Base-by-base conservation (phyloP, 352 stramenopile genomes). In the Phytopythium aichiense region DNA sequence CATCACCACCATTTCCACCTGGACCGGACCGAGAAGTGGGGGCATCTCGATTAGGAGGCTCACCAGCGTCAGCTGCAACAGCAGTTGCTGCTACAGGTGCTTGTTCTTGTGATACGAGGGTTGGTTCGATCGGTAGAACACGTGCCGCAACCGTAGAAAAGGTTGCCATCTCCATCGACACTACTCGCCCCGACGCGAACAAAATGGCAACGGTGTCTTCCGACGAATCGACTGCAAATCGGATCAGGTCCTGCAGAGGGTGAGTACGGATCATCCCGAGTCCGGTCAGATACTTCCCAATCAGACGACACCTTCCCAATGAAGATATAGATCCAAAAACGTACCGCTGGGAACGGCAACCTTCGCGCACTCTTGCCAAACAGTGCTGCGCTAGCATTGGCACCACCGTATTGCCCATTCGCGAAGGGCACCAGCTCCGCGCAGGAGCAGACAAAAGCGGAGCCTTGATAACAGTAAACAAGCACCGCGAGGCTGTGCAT, bases 111-210 rank as follows among this genome's bases (percentile, higher is more conserved):
- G 45, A 31, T 30, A 0, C 3, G 9, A 20, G 45, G 45, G 12
- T 25, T 23, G 22, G 16, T 9, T 4, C 16, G 18, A 20, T 25
- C 43, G 63, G 59, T 4, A 84, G 51, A 8, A 72, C 53, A 49
- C 40, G 64, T 4, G 20, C n/a, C 18, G 81, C 51, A 15, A 72
- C 66, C 5, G 52, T 50, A 3, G n/a, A 33, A 43, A 82, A 50
- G 9, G 38, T 28, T 31, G 22, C 6, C 7, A 57, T 43, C 56
- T 71, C 48, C 38, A 81, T 65, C 38, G 65, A 75, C 7, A 58
- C 56, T 8, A 84, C 57, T 4, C 64, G 70, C 8, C 76, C 76
- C 33, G 76, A 78, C 7, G 60, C 56, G 18, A 73, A 78, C 12
- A 84, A 50, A 49, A 83, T 60, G 28, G 72, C 74, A 12, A 84